A percentile compares a stretch with the other conserved stretches of the same genome.
Evolutionary conservation across 31 red algal genomes (phyloP).

Genomic region (Odonthalia washingtoniensis): DNA sequence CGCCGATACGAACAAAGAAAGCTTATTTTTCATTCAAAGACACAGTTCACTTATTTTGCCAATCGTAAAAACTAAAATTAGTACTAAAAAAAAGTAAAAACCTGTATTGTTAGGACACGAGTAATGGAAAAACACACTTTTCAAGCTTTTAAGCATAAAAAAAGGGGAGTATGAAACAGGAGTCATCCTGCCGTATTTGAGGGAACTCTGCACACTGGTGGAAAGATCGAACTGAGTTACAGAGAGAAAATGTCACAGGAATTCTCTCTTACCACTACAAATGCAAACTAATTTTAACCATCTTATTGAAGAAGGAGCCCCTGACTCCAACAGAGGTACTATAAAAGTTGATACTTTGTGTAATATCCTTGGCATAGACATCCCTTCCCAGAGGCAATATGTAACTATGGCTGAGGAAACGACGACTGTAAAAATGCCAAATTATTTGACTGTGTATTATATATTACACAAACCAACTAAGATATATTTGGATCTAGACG

Average conservation of each 20-base stretch:
- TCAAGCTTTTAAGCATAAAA: not conserved
- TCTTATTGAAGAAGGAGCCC: constrained; percentile 45
- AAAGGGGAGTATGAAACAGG: constrained; percentile 29
- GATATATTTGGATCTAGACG: constrained; percentile 17
- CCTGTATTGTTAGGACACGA: not conserved
- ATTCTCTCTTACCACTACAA: too few species aligned
- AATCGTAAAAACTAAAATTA: not conserved
- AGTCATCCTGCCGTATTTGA: constrained; percentile 21
- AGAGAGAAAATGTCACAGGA: not conserved
- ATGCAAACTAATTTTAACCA: constrained; percentile 7
- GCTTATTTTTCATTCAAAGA: not conserved
- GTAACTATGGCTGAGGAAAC: constrained; percentile 46
- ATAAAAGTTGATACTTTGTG: constrained; percentile 15
- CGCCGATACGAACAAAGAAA: not conserved
- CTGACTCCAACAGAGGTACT: constrained; percentile 39
- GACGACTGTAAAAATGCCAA: constrained; percentile 22
- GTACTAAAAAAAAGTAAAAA: not conserved
- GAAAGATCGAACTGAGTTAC: constrained; percentile 24
- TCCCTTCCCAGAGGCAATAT: not conserved
- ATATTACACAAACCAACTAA: not conserved
- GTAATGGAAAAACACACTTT: not conserved
- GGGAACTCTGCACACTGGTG: constrained; percentile 38
- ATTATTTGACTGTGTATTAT: constrained; percentile 31
- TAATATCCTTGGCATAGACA: not conserved
- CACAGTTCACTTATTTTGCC: not conserved